phyloP scores from a whole-genome alignment of 2,329 filamentous ascomycete genomes.

The Coniella vitis region DNA sequence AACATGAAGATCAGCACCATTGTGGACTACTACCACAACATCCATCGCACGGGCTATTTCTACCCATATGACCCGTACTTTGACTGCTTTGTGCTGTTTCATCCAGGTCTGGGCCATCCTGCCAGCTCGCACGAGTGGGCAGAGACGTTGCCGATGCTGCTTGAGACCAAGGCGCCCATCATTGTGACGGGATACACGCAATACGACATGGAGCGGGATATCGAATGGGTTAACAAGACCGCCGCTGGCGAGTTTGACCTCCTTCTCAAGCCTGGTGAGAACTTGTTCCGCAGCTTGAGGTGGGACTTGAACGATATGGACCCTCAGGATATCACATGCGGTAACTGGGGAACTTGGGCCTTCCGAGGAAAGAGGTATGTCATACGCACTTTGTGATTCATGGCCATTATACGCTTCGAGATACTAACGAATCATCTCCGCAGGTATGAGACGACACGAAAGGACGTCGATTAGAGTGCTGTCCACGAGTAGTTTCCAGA shows the following conservation, averaged over 20 bases:
- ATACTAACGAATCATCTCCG: conserved; percentile 25
- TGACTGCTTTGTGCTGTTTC: conserved; percentile 94
- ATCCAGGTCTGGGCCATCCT: conserved; percentile 91
- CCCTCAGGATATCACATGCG: conserved; percentile 86
- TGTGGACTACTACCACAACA: conserved; percentile 95
- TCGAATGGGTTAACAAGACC: conserved; percentile 81
- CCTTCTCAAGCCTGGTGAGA: conserved; percentile 86
- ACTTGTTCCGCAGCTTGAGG: conserved; percentile 82
- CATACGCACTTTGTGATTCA: conserved; percentile 28
- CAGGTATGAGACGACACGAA: conserved; percentile 58
- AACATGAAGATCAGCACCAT: conserved; percentile 96
- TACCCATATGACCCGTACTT: conserved; percentile 96
- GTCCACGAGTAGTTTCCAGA: background rate
- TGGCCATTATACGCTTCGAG: background rate
- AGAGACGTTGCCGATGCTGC: conserved; percentile 77
- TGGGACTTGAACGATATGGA: conserved; percentile 98
- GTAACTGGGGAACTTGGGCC: conserved; percentile 96
- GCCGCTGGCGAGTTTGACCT: conserved; percentile 88
- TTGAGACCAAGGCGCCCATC: conserved; percentile 94
- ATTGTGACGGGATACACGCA: conserved; percentile 95
- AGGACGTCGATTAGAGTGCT: conserved; percentile 28
- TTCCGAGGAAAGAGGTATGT: conserved; percentile 93
- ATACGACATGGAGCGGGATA: conserved; percentile 87
- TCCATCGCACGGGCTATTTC: conserved; percentile 87
- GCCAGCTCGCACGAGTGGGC: conserved; percentile 92